Percentiles rank a stretch among this genome's conserved stretches.
These are phyloP conservation scores for Cyberlindnera sargentensis DNA, from an alignment of 805 yeast species.

Conservation along the genomic window DNA sequence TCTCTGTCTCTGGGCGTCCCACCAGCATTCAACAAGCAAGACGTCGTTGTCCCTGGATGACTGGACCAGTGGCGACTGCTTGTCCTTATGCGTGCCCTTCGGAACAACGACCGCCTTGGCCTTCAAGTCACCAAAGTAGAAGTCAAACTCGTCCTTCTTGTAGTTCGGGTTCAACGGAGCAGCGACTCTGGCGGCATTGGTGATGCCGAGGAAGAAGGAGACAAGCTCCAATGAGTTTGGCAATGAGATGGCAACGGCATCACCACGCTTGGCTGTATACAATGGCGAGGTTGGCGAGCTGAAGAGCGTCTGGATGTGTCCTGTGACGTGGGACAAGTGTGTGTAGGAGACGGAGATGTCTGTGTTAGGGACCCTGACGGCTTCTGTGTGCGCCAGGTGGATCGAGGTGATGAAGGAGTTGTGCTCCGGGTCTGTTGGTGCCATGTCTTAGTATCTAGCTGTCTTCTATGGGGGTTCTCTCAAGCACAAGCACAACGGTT, in stretches of 20 bases:
- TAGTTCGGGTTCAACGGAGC: conserved; percentile 66
- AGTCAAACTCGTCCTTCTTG: conserved; percentile 54
- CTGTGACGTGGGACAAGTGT: conserved; percentile 37
- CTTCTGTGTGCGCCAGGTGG: conserved; percentile 30
- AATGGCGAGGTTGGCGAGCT: conserved; percentile 35
- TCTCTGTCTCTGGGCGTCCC: conserved; percentile 31
- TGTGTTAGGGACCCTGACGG: conserved; percentile 38
- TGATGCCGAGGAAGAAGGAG: conserved; percentile 47
- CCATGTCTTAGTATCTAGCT: not conserved
- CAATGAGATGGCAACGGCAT: conserved; percentile 45
- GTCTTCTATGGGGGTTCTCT: too few relatives aligned
- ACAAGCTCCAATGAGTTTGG: conserved; percentile 57
- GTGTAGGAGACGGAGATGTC: conserved; percentile 39
- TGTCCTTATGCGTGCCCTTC: conserved; percentile 34
- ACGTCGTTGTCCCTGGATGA: conserved; percentile 43
- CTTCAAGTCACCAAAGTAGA: conserved; percentile 54
- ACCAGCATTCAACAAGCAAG: conserved; percentile 47
- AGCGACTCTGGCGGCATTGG: conserved; percentile 50
- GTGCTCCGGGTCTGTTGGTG: conserved; percentile 4
- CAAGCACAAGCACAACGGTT: too few relatives aligned
- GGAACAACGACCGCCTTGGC: conserved; percentile 55
- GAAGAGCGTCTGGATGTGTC: conserved; percentile 44
- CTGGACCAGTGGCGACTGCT: conserved; percentile 35
- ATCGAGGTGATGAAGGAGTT: conserved; percentile 32
- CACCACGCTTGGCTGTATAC: conserved; percentile 25